Evolutionary conservation across 2,329 filamentous ascomycete species (phyloP).

Genomic region (Verruconis gallopava): DNA sequence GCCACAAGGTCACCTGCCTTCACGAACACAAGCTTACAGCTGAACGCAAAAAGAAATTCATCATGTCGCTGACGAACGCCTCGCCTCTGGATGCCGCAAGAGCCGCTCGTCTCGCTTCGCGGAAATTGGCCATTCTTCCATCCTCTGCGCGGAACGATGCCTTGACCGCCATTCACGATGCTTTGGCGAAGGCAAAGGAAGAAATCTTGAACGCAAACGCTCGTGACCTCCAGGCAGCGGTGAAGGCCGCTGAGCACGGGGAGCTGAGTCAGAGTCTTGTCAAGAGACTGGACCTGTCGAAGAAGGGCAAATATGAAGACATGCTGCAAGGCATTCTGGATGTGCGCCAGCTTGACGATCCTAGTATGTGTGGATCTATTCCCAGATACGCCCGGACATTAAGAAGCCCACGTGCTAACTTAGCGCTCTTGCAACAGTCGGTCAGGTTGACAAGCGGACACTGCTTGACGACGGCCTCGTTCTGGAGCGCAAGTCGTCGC

Average conservation of each 20-base stretch:
- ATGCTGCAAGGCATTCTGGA: slow-evolving; percentile 94
- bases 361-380: slow-evolving; percentile 44
- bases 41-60: no score
- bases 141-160: slow-evolving; percentile 69
- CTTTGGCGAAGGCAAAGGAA: slow-evolving; percentile 55
- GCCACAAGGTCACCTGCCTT: background rate
- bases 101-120: slow-evolving; percentile 69
- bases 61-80: slow-evolving; percentile 83
- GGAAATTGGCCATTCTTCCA: slow-evolving; percentile 68
- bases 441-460: slow-evolving; percentile 70
- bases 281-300: slow-evolving; percentile 74
- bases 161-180: slow-evolving; percentile 67
- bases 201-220: slow-evolving; percentile 79
- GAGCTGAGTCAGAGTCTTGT: slow-evolving; percentile 69
- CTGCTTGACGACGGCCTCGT: slow-evolving; percentile 74
- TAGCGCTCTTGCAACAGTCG: slow-evolving; percentile 46
- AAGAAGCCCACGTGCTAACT: slow-evolving; percentile 2
- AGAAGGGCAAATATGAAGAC: slow-evolving; percentile 88
- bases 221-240: slow-evolving; percentile 63
- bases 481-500: slow-evolving; percentile 80
- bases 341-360: slow-evolving; percentile 72
- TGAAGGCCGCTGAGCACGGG: slow-evolving; percentile 59
- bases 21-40: no score
- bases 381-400: no score
- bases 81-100: slow-evolving; percentile 64